Evolutionary conservation across 306 rosid species (phyloP).

Genomic region (Benincasa hispida): DNA sequence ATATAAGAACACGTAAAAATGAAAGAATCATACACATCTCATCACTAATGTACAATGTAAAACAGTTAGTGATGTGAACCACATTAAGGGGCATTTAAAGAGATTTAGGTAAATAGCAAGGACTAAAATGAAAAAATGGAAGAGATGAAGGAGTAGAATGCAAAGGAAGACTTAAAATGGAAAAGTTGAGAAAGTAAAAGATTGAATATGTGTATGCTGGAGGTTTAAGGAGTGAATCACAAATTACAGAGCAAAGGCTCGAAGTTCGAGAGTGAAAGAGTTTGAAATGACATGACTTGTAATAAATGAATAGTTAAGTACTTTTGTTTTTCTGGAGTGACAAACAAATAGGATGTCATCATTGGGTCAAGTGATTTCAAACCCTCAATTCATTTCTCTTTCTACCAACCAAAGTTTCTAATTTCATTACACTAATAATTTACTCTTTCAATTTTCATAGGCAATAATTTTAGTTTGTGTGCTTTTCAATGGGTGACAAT

Average conservation of each 20-base stretch:
- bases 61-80: no score
- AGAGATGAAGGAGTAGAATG: not conserved
- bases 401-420: not conserved
- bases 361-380: not conserved
- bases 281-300: not conserved
- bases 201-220: not conserved
- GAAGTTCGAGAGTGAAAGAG: conserved; percentile 1
- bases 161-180: not conserved
- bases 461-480: no score
- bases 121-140: not conserved
- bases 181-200: not conserved
- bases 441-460: no score
- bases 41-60: no score
- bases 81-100: no score
- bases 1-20: no score
- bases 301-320: not conserved
- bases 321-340: not conserved
- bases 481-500: no score
- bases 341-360: not conserved
- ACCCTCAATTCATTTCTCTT: not conserved
- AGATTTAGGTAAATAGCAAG: no score
- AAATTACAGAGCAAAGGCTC: not conserved
- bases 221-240: not conserved
- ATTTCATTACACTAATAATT: no score
- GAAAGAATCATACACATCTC: no score